Percentiles rank a stretch among this genome's conserved stretches.
Evolutionary conservation across 140 eudicot genomes (phyloP).

Genomic region (Cichorium intybus): DNA sequence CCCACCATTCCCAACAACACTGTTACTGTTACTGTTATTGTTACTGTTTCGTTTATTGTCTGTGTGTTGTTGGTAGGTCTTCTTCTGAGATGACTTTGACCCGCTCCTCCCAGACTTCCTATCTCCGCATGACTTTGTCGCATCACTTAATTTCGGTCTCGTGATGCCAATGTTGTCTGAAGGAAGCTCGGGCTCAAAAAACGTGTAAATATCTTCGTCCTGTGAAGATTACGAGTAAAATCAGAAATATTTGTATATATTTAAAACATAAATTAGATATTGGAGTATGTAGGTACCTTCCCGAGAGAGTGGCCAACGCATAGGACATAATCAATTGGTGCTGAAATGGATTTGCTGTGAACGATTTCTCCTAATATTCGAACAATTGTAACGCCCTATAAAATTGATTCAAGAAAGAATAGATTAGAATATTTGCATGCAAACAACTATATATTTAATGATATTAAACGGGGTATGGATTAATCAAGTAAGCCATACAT

Average conservation of each 20-base stretch:
- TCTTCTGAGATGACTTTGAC: slow-evolving; percentile 50
- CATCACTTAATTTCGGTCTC: slow-evolving; percentile 53
- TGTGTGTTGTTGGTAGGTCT: slow-evolving; percentile 31
- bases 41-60: slow-evolving; percentile 36
- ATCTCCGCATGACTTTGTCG: slow-evolving; percentile 36
- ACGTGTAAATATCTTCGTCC: slow-evolving; percentile 89
- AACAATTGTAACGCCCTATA: slow-evolving; percentile 57
- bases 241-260: background rate
- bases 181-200: slow-evolving; percentile 95
- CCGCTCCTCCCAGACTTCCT: slow-evolving; percentile 44
- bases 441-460: no score
- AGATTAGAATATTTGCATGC: background rate
- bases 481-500: no score
- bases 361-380: slow-evolving; percentile 64
- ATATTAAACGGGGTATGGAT: no score
- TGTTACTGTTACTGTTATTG: slow-evolving; percentile 8
- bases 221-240: slow-evolving; percentile 13
- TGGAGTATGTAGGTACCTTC: slow-evolving; percentile 38
- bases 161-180: slow-evolving; percentile 40
- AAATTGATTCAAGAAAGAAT: background rate
- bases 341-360: slow-evolving; percentile 47
- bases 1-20: slow-evolving; percentile 28
- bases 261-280: no score
- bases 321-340: slow-evolving; percentile 61
- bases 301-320: slow-evolving; percentile 62